Conservation (phyloP, 202 grass and related monocot genomes). For the Schoenoplectus tabernaemontani region DNA sequence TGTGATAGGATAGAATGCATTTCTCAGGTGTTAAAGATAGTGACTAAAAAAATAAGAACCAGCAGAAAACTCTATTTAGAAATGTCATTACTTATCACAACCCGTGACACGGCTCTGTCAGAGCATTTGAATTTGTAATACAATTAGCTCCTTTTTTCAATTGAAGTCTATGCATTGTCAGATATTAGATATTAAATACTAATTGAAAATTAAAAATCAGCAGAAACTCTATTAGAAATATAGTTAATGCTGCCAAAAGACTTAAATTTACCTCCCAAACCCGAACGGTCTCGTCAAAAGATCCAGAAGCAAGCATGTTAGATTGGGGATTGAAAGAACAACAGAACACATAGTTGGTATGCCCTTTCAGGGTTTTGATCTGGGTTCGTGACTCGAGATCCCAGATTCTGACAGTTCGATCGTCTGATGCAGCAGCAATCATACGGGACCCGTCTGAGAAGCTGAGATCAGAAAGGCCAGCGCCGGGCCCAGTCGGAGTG, state of each 20-base stretch:
- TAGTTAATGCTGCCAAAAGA: neutral
- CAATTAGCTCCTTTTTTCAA: neutral
- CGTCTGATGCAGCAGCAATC: constrained; percentile 73
- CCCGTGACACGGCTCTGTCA: neutral
- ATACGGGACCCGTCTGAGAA: constrained; percentile 78
- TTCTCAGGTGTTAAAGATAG: no score
- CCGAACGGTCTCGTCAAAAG: constrained; percentile 91
- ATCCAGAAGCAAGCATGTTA: constrained; percentile 75
- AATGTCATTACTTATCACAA: neutral
- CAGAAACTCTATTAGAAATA: no score
- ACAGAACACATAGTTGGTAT: constrained; percentile 92
- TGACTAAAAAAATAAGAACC: neutral
- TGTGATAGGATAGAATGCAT: no score
- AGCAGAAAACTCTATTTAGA: neutral
- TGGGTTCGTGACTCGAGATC: constrained; percentile 61
- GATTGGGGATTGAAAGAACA: constrained; percentile 78
- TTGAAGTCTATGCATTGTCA: no score
- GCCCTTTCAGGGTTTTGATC: constrained; percentile 65
- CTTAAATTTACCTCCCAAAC: constrained; percentile 61
- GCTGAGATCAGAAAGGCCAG: constrained; percentile 79
- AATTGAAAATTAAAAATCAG: no score
- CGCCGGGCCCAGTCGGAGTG: constrained; percentile 24
- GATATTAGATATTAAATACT: no score
- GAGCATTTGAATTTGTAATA: neutral
- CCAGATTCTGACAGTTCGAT: constrained; percentile 82